A percentile compares a stretch with the other conserved stretches of the same genome.
Conservation (phyloP, 2,329 filamentous ascomycete species). For the Fusarium hostae region DNA sequence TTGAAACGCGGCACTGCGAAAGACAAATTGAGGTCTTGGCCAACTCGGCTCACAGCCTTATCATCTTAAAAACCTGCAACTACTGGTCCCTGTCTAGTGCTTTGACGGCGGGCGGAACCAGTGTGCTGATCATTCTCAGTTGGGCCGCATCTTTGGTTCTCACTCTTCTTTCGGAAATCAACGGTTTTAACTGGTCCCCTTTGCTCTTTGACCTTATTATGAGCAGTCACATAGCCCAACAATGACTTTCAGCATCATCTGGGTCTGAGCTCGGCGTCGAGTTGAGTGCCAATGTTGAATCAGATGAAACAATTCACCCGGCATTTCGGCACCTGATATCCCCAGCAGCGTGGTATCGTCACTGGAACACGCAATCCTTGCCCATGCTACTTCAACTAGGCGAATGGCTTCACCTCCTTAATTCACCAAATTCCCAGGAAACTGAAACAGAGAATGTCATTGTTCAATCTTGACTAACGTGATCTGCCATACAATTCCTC, state of each 20-base stretch:
- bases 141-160: not conserved
- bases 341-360: not conserved
- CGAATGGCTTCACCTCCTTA: not conserved
- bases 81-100: not conserved
- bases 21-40: not conserved
- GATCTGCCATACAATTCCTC: not conserved
- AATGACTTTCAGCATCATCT: too few relatives aligned
- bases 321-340: not conserved
- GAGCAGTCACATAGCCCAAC: not conserved
- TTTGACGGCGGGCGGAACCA: not conserved
- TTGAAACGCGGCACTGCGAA: not conserved
- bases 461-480: not conserved
- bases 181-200: not conserved
- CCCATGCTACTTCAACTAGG: not conserved
- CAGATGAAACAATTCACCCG: not conserved
- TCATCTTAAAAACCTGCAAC: not conserved
- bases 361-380: not conserved
- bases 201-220: not conserved
- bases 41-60: not conserved
- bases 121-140: not conserved
- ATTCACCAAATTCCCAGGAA: not conserved
- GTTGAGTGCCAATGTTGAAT: not conserved
- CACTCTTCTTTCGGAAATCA: not conserved
- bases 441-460: not conserved
- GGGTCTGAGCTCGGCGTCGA: not conserved